These are phyloP conservation scores for Nidula niveotomentosa DNA, from an alignment of 1,284 basidiomycete genomes.

Conservation along the genomic window DNA sequence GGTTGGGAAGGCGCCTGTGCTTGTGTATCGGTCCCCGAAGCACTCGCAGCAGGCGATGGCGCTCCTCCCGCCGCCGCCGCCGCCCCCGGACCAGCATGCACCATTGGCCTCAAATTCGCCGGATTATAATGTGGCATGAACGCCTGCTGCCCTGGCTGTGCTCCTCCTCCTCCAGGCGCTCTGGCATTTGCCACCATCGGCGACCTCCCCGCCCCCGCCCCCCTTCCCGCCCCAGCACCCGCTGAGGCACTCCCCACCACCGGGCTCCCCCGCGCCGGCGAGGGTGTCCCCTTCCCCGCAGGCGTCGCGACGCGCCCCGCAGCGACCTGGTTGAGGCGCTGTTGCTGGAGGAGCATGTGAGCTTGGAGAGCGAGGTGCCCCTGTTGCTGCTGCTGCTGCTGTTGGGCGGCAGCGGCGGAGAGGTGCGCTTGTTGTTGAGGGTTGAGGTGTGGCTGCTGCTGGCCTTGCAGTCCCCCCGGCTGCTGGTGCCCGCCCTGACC, in stretches of 20 bases:
- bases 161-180: too few relatives aligned
- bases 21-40: too few relatives aligned
- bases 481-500: neutral
- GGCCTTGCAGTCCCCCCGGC: slow-evolving; percentile 6
- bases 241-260: slow-evolving; percentile 12
- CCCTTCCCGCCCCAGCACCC: too few relatives aligned
- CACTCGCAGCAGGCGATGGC: slow-evolving; percentile 6
- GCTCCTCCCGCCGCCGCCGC: neutral
- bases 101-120: slow-evolving; percentile 1
- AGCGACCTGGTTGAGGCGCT: too few relatives aligned
- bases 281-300: neutral
- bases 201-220: slow-evolving; percentile 5
- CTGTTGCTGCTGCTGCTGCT: neutral
- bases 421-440: neutral
- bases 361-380: neutral
- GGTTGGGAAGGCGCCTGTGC: slow-evolving; percentile 8
- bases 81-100: neutral
- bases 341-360: too few relatives aligned
- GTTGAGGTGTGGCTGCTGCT: slow-evolving; percentile 7
- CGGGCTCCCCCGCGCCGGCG: slow-evolving; percentile 16
- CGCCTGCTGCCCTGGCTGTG: neutral
- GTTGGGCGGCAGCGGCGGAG: too few relatives aligned
- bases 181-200: slow-evolving; percentile 20
- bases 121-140: slow-evolving; percentile 1
- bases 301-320: too few relatives aligned